Percentiles rank a stretch among this genome's conserved stretches.
Conservation (phyloP, 805 yeast genomes). For the Barnettozyma botsteinii region DNA sequence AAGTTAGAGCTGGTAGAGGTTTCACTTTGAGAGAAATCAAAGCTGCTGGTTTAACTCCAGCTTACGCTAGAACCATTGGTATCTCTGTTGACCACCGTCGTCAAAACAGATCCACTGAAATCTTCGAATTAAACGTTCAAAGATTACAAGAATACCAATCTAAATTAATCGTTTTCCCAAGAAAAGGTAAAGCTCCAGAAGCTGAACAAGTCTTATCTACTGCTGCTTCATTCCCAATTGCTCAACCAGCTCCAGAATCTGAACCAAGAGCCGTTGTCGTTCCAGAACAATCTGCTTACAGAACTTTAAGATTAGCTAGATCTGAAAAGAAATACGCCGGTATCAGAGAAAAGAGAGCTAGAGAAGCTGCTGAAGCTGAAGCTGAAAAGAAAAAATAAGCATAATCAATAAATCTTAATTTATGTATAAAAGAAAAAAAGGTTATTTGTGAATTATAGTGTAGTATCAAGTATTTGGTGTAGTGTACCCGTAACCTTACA, state of each 20-base stretch:
- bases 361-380: conserved; percentile 97
- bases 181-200: conserved; percentile 80
- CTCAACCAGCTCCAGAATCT: conserved; percentile 64
- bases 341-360: conserved; percentile 96
- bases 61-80: conserved; percentile 98
- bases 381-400: conserved; percentile 94
- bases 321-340: conserved; percentile 92
- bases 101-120: conserved; percentile 96
- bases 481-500: too few species aligned
- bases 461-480: too few species aligned
- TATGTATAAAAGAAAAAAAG: conserved; percentile 21
- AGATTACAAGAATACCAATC: conserved; percentile 96
- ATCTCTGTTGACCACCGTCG: conserved; percentile 99
- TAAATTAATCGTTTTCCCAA: conserved; percentile 93
- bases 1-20: conserved; percentile 99
- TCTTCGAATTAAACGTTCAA: conserved; percentile 88
- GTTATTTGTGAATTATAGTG: conserved; percentile 7
- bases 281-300: conserved; percentile 74
- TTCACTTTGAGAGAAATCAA: conserved; percentile 96
- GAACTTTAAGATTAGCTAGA: conserved; percentile 93
- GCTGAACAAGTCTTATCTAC: conserved; percentile 69
- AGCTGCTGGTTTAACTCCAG: conserved; percentile 91
- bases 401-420: conserved; percentile 15
- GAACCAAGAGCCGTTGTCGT: conserved; percentile 81
- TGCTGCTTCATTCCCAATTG: conserved; percentile 87